A percentile compares a stretch with the other conserved stretches of the same genome.
These are phyloP conservation scores for Afroboletus lepidellus DNA, from an alignment of 1,284 basidiomycete genomes.

Conservation along the genomic window DNA sequence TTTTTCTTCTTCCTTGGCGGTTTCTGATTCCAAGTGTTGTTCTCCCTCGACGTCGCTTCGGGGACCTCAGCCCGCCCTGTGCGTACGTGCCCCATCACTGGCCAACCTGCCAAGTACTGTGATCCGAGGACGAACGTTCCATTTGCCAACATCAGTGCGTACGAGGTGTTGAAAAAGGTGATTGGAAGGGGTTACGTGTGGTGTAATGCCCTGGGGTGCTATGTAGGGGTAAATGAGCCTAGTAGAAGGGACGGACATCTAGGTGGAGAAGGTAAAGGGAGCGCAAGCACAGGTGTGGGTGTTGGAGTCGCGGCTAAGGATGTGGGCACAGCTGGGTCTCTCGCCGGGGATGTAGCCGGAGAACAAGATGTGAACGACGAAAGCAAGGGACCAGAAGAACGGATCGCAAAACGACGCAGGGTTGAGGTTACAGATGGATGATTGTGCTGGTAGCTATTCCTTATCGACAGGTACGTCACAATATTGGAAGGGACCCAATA, in stretches of 20 bases:
- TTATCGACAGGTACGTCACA: background rate
- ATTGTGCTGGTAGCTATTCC: background rate
- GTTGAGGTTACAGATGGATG: conserved; percentile 4
- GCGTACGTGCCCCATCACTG: conserved; percentile 64
- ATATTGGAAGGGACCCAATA: background rate
- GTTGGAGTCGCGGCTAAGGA: background rate
- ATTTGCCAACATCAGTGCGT: conserved; percentile 70
- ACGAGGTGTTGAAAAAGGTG: conserved; percentile 54
- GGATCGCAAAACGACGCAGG: conserved; percentile 15
- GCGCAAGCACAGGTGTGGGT: background rate
- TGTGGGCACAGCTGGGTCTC: background rate
- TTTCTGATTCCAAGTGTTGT: background rate
- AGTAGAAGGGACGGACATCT: background rate
- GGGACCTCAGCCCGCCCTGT: conserved; percentile 51
- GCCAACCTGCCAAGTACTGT: conserved; percentile 61
- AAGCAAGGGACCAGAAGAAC: conserved; percentile 10
- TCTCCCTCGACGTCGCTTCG: background rate
- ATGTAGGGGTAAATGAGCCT: conserved; percentile 32
- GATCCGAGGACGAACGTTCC: conserved; percentile 79
- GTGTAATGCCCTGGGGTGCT: conserved; percentile 58
- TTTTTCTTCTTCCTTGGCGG: conserved; percentile 9
- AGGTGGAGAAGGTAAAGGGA: background rate
- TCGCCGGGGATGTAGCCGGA: background rate
- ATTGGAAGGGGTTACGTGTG: conserved; percentile 66
- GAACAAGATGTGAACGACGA: background rate